Percentiles rank a stretch among this genome's conserved stretches.
Evolutionary conservation across 1,139 yeast genomes (phyloP).

Genomic region (Yueomyces sp.): DNA sequence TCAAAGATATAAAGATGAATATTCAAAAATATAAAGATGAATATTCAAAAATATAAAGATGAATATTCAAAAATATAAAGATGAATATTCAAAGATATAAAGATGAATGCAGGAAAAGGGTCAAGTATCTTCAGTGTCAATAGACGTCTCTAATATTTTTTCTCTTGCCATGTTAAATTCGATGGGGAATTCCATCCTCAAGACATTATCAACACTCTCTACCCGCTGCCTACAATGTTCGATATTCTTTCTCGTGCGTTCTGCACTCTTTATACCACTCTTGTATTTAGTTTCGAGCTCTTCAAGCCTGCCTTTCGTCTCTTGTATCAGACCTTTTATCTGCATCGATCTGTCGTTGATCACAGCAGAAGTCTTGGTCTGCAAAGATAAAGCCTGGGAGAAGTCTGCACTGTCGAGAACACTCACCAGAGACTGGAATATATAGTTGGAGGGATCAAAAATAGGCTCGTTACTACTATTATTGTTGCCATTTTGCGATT

Average conservation of each 20-base stretch:
- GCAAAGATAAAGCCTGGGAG: constrained; percentile 20
- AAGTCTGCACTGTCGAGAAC: constrained; percentile 21
- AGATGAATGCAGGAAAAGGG: too few species aligned
- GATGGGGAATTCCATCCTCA: constrained; percentile 19
- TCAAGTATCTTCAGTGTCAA: neutral
- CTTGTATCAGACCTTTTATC: constrained; percentile 15
- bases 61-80: too few species aligned
- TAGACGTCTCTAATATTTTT: constrained; percentile 15
- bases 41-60: too few species aligned
- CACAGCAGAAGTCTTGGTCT: constrained; percentile 22
- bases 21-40: too few species aligned
- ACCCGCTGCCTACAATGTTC: constrained; percentile 10
- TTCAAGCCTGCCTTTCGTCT: constrained; percentile 10
- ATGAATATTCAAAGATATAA: too few species aligned
- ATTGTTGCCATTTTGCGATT: constrained; percentile 3
- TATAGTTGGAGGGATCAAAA: constrained; percentile 20
- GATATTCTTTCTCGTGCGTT: constrained; percentile 11
- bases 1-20: too few species aligned
- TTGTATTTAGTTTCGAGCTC: constrained; percentile 12
- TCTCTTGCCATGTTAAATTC: constrained; percentile 22
- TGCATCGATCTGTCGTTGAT: constrained; percentile 22
- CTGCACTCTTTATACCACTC: constrained; percentile 12
- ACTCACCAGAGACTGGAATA: constrained; percentile 19
- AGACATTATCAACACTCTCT: constrained; percentile 9
- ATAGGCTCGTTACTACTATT: constrained; percentile 4